Conservation (phyloP, 257 asterid species). For the Lycium barbarum region DNA sequence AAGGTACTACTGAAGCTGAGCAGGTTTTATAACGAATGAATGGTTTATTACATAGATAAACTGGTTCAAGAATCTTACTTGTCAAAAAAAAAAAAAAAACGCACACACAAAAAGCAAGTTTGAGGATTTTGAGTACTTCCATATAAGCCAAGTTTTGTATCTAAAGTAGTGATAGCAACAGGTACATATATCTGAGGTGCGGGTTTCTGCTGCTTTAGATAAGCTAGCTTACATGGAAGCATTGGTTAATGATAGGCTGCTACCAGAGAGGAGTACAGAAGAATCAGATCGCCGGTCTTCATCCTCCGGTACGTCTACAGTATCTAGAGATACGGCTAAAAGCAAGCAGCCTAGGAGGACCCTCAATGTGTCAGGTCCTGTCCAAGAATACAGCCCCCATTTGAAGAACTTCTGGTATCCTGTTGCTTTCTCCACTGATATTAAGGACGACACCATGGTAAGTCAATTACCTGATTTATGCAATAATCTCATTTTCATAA, state of each 20-base stretch:
- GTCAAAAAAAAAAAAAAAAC: background rate
- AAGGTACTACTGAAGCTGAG: background rate
- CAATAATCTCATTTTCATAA: background rate
- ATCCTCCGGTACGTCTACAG: constrained; percentile 59
- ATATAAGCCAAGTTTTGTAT: background rate
- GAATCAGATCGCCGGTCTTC: constrained; percentile 47
- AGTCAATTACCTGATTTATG: constrained; percentile 31
- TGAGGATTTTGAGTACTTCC: background rate
- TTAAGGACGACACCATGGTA: constrained; percentile 92
- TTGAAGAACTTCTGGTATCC: constrained; percentile 97
- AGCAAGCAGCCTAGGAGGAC: constrained; percentile 49
- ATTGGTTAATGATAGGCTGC: constrained; percentile 72
- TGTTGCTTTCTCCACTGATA: constrained; percentile 83
- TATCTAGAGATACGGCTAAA: constrained; percentile 42
- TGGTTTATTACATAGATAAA: background rate
- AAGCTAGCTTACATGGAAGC: constrained; percentile 94
- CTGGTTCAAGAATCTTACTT: background rate
- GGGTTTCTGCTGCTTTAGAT: constrained; percentile 86
- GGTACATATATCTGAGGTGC: constrained; percentile 96
- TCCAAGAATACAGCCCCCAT: constrained; percentile 63
- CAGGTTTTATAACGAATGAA: background rate
- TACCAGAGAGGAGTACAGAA: constrained; percentile 62
- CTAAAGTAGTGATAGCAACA: constrained; percentile 32
- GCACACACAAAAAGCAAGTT: background rate
- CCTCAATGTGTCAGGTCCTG: constrained; percentile 88